Conservation (phyloP, 495 filamentous ascomycete species). For the Penicillium longicatenatum region DNA sequence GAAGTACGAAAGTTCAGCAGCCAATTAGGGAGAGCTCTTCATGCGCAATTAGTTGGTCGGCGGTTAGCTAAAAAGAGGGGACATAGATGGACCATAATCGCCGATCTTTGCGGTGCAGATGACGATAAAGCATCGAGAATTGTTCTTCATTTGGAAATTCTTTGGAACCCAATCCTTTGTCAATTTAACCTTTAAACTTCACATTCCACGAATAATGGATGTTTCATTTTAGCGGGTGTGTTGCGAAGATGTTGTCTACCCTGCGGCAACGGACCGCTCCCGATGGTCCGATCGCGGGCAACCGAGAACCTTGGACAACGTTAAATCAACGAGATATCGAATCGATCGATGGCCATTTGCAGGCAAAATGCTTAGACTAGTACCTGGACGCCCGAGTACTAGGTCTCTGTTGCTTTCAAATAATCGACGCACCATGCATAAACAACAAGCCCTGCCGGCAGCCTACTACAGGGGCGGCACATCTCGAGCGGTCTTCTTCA, state of each 20-base stretch:
- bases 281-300: not conserved
- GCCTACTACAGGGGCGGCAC: slow-evolving; percentile 75
- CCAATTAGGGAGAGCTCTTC: not conserved
- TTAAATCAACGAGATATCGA: not conserved
- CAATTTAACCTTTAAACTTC: not conserved
- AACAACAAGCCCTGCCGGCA: slow-evolving; percentile 54
- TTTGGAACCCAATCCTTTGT: not conserved
- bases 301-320: not conserved
- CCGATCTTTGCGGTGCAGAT: not conserved
- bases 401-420: not conserved
- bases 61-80: not conserved
- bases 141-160: not conserved
- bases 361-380: not conserved
- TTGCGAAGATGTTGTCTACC: too few relatives aligned
- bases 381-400: not conserved
- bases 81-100: not conserved
- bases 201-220: not conserved
- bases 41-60: not conserved
- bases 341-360: not conserved
- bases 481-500: slow-evolving; percentile 67
- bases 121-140: not conserved
- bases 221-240: not conserved
- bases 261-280: not conserved
- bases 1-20: not conserved
- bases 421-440: not conserved